Evolutionary conservation across 2,329 filamentous ascomycete genomes (phyloP).

Genomic region (Colletotrichum cuscutae): DNA sequence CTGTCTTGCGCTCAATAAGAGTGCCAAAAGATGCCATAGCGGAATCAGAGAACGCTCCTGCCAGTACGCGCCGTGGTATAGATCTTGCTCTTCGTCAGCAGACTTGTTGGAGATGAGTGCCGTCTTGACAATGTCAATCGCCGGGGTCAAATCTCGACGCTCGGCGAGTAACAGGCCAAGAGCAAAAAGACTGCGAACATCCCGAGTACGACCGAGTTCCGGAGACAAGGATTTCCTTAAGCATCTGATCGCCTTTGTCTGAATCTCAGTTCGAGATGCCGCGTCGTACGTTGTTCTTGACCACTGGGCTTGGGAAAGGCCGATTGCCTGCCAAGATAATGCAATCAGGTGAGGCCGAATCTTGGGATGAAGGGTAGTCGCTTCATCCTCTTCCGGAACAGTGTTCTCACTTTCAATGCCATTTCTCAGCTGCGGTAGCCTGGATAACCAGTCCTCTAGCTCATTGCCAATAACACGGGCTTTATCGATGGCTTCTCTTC

Average conservation of each 20-base stretch:
- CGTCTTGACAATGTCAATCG: conserved; percentile 84
- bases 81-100: conserved; percentile 53
- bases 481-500: conserved; percentile 79
- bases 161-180: conserved; percentile 89
- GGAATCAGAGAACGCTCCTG: conserved; percentile 77
- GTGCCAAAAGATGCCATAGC: conserved; percentile 89
- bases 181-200: conserved; percentile 82
- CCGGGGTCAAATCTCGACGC: conserved; percentile 80
- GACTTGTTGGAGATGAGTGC: conserved; percentile 73
- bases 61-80: conserved; percentile 63
- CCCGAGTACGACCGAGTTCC: conserved; percentile 72
- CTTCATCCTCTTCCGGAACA: conserved; percentile 45
- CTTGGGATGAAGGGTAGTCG: conserved; percentile 47
- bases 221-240: conserved; percentile 79
- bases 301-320: conserved; percentile 88
- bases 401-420: conserved; percentile 43
- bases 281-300: conserved; percentile 83
- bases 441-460: conserved; percentile 80
- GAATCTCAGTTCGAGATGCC: conserved; percentile 75
- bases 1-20: conserved; percentile 86
- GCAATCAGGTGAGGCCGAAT: conserved; percentile 73
- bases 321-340: conserved; percentile 84
- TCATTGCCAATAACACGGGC: conserved; percentile 76
- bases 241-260: conserved; percentile 79
- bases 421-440: conserved; percentile 54